phyloP scores from a whole-genome alignment of 306 rosid genomes.

The Elaeagnus macrophylla region DNA sequence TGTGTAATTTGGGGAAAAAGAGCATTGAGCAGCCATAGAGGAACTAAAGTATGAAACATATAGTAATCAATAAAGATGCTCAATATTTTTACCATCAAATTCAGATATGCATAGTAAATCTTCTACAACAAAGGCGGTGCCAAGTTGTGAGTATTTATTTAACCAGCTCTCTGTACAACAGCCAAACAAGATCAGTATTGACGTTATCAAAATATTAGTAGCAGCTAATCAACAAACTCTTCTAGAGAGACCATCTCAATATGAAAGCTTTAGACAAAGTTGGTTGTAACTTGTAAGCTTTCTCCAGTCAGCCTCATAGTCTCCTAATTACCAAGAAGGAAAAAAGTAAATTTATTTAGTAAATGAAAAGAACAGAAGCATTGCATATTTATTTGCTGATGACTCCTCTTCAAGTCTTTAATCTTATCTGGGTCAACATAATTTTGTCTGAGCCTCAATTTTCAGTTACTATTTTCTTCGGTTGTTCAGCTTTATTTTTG shows the following conservation, averaged over 20 bases:
- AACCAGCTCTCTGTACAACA: slow-evolving; percentile 27
- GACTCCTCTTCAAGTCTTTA: no score
- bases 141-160: slow-evolving; percentile 5
- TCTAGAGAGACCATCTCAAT: background rate
- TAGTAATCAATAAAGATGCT: no score
- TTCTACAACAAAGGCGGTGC: background rate
- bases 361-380: background rate
- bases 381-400: slow-evolving; percentile 4
- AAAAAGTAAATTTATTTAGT: slow-evolving; percentile 3
- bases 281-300: slow-evolving; percentile 18
- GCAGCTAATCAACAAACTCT: background rate
- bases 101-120: no score
- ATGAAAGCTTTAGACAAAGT: slow-evolving; percentile 7
- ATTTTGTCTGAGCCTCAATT: background rate
- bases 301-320: slow-evolving; percentile 4
- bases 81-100: no score
- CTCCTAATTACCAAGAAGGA: slow-evolving; percentile 9
- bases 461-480: slow-evolving; percentile 21
- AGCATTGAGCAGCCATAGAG: no score
- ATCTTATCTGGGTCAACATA: no score
- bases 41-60: no score
- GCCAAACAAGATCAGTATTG: slow-evolving; percentile 9
- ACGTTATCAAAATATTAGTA: background rate
- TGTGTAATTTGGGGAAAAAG: no score
- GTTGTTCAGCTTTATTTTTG: slow-evolving; percentile 29